Base-by-base conservation (phyloP, 1,284 basidiomycete genomes). In the Cronartium quercuum region DNA sequence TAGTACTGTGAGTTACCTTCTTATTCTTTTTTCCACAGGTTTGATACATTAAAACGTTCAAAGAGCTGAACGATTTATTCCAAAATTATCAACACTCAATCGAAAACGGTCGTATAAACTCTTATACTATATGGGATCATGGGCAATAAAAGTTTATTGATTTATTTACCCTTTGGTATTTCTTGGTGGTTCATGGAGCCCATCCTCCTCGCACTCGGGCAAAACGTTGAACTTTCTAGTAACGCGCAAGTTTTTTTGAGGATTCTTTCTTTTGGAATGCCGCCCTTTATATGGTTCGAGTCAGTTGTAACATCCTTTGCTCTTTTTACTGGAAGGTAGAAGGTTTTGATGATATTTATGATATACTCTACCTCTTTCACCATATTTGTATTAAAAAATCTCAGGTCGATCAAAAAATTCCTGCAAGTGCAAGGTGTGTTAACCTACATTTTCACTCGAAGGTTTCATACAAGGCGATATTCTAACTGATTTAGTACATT, bases 211-310 rank as follows among this genome's bases (percentile, higher is more conserved):
- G 81, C 82, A 6, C 84, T 90, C 68, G 88, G 87, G n/a, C 89
- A 90, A 78, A 85, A 87, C 18, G 81, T 77, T 10, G 79, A 79
- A 21, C 84, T 90, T 51, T 86, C 87, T 76, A 81, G 80, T 64
- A 85, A 88, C 77, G 88, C 88, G 0, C 88, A 90, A 78, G 78
- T 78, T 18, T 89, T 89, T 78, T 82, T 90, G 77, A 85, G 89
- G 10, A 79, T 90, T 34, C 82, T 91, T 65, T 84, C 87, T 65
- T 71, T 87, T 51, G 89, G 87, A 1, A 88, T 87, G 0, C 89
- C 90, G 0, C 89, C 86, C 6, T 90, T 89, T 79, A 86, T 90
- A 76, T 88, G 86, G 7, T 91, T 90, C 76, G 89, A 90, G 80
- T 87, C 10, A 62, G 60, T 15, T 35, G 4, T 18, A 62, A 55